A percentile compares a stretch with the other conserved stretches of the same genome.
phyloP scores from a whole-genome alignment of 164 flowering plant species.

The Aristolochia fimbriata region DNA sequence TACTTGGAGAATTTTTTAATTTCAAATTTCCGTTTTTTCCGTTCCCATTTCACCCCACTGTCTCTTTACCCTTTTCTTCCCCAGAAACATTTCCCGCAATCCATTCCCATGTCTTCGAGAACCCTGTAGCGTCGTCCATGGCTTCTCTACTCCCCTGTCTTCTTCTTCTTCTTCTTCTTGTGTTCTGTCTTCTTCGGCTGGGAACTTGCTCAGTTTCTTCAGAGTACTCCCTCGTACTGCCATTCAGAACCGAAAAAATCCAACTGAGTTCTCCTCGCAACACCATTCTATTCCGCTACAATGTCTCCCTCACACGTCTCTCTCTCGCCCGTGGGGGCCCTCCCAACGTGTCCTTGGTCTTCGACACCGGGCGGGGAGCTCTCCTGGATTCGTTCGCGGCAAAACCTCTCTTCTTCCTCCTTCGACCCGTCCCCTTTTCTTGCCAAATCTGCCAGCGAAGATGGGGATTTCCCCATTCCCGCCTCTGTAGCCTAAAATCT shows the following conservation, averaged over 20 bases:
- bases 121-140: not conserved
- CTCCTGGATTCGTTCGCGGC: slow-evolving; percentile 65
- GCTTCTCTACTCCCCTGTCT: not conserved
- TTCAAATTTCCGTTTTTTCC: not conserved
- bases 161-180: slow-evolving; percentile 6
- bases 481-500: slow-evolving; percentile 43
- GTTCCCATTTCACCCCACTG: not conserved
- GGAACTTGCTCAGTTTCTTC: slow-evolving; percentile 3
- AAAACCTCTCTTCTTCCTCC: slow-evolving; percentile 16
- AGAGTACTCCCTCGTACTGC: slow-evolving; percentile 29
- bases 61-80: not conserved
- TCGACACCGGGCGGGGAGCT: slow-evolving; percentile 94
- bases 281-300: slow-evolving; percentile 58
- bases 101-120: not conserved
- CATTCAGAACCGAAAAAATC: slow-evolving; percentile 39
- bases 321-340: slow-evolving; percentile 61
- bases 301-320: slow-evolving; percentile 54
- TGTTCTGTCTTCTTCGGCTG: slow-evolving; percentile 4
- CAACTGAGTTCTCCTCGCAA: slow-evolving; percentile 28
- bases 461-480: slow-evolving; percentile 52
- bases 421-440: slow-evolving; percentile 53
- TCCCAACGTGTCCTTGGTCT: slow-evolving; percentile 68
- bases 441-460: slow-evolving; percentile 46
- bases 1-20: not conserved
- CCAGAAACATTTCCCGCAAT: not conserved